Conservation (phyloP, 1,284 basidiomycete genomes). For the Moesziomyces aphidis region DNA sequence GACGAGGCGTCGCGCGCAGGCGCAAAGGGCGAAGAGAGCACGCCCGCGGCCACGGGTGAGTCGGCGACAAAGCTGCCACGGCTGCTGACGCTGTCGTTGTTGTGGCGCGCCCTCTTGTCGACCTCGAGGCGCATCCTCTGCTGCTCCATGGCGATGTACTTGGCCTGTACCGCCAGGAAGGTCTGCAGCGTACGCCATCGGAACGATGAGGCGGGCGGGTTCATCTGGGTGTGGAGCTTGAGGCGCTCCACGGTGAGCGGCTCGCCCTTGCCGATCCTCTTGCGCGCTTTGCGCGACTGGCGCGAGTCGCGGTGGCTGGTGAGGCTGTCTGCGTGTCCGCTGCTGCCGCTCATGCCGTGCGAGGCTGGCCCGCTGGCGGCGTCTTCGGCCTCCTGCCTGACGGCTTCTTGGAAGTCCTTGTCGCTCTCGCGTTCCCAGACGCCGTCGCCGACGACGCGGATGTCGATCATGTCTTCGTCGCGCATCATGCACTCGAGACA, state of each 20-base stretch:
- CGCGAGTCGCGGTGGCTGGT: slow-evolving; percentile 37
- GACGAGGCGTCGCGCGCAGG: slow-evolving; percentile 37
- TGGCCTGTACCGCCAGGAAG: slow-evolving; percentile 71
- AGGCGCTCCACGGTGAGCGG: slow-evolving; percentile 71
- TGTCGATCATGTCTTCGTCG: slow-evolving; percentile 97
- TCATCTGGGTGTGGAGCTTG: slow-evolving; percentile 85
- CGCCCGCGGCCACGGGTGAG: slow-evolving; percentile 21
- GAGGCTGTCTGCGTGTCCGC: slow-evolving; percentile 29
- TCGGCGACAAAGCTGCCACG: slow-evolving; percentile 27
- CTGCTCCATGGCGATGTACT: slow-evolving; percentile 69
- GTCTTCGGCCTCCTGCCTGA: slow-evolving; percentile 74
- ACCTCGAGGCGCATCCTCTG: slow-evolving; percentile 49
- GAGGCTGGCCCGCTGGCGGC: slow-evolving; percentile 15
- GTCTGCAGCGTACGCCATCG: slow-evolving; percentile 71
- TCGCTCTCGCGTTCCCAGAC: slow-evolving; percentile 94
- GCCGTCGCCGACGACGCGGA: slow-evolving; percentile 85
- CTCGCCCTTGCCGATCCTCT: slow-evolving; percentile 66
- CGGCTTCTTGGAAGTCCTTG: slow-evolving; percentile 80
- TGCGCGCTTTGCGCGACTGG: slow-evolving; percentile 72
- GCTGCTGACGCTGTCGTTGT: slow-evolving; percentile 28
- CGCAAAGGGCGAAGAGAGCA: slow-evolving; percentile 31
- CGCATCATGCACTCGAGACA: slow-evolving; percentile 99
- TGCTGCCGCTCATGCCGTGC: slow-evolving; percentile 10
- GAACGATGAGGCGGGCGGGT: slow-evolving; percentile 71
- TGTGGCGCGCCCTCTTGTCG: slow-evolving; percentile 23